Conservation (phyloP, 2,329 filamentous ascomycete species). For the Trichoderma koningii region DNA sequence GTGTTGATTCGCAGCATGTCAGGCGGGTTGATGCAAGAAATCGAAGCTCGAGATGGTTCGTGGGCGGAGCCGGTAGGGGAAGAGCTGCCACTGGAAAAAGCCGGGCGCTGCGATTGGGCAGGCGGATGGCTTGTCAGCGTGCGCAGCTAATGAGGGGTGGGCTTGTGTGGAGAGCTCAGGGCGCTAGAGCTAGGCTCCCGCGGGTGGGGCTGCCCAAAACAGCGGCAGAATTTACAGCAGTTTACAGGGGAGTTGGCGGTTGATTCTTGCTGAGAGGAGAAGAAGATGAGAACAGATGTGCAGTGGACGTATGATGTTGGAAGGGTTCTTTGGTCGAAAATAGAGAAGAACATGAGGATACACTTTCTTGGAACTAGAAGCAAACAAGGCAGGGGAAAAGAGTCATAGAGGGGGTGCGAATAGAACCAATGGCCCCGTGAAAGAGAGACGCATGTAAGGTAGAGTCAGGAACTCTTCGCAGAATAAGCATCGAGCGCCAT, state of each 20-base stretch:
- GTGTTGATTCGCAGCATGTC: background rate
- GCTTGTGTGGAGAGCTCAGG: background rate
- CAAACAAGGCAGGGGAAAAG: background rate
- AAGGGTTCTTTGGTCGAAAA: background rate
- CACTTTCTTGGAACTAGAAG: background rate
- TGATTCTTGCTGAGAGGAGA: too few species aligned
- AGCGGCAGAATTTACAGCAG: conserved; percentile 1
- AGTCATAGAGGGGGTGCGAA: conserved; percentile 6
- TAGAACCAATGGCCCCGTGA: background rate
- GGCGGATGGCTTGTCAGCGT: background rate
- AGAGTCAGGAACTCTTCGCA: background rate
- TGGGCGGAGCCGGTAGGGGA: background rate
- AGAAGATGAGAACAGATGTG: too few species aligned
- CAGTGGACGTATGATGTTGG: too few species aligned
- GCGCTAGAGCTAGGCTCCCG: conserved; percentile 24
- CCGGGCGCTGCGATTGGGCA: conserved; percentile 1
- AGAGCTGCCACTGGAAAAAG: background rate
- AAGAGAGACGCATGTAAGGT: background rate
- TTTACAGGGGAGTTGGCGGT: too few species aligned
- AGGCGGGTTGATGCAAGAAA: conserved; percentile 11
- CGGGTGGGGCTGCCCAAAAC: conserved; percentile 15
- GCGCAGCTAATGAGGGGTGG: conserved; percentile 18
- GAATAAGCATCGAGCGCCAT: background rate
- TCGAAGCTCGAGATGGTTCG: conserved; percentile 17
- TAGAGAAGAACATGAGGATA: too few species aligned